Percentiles rank a stretch among this genome's conserved stretches.
These are phyloP conservation scores for Chrysophaeum taylorii DNA, from an alignment of 352 stramenopile species.

Conservation along the genomic window DNA sequence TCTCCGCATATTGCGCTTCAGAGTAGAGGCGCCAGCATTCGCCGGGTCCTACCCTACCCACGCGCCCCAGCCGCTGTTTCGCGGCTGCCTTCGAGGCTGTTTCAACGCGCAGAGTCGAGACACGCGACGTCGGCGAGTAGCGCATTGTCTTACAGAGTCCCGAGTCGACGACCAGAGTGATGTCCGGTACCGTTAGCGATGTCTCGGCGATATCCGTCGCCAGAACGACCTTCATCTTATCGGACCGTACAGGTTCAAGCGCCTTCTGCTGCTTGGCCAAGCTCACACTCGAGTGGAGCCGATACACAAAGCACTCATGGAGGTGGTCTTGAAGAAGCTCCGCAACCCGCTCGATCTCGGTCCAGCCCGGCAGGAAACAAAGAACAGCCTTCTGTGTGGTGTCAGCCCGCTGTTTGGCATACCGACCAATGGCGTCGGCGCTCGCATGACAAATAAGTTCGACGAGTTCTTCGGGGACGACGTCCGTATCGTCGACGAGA, in stretches of 20 bases:
- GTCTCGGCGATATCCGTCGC: slow-evolving; percentile 84
- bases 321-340: not conserved
- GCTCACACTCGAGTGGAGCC: not conserved
- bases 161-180: slow-evolving; percentile 25
- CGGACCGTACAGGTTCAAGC: not conserved
- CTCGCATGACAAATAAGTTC: not conserved
- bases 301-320: not conserved
- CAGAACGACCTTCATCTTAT: slow-evolving; percentile 69
- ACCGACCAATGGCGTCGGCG: not conserved
- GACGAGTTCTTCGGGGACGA: no score
- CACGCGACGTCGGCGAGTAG: not conserved
- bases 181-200: slow-evolving; percentile 82
- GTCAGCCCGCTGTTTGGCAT: not conserved
- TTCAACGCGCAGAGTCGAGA: not conserved
- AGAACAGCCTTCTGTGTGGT: not conserved
- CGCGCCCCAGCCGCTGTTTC: slow-evolving; percentile 76
- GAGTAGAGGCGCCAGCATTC: slow-evolving; percentile 75
- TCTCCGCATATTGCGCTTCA: not conserved
- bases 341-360: not conserved
- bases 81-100: slow-evolving; percentile 70
- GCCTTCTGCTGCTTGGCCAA: not conserved
- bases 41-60: slow-evolving; percentile 76
- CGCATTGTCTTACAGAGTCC: not conserved
- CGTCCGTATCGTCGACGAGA: not conserved
- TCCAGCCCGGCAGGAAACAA: not conserved